Evolutionary conservation across 441 rosid species (phyloP), one percentile per base, ranked within the genome.

Genomic region (Syzygium malaccense): DNA sequence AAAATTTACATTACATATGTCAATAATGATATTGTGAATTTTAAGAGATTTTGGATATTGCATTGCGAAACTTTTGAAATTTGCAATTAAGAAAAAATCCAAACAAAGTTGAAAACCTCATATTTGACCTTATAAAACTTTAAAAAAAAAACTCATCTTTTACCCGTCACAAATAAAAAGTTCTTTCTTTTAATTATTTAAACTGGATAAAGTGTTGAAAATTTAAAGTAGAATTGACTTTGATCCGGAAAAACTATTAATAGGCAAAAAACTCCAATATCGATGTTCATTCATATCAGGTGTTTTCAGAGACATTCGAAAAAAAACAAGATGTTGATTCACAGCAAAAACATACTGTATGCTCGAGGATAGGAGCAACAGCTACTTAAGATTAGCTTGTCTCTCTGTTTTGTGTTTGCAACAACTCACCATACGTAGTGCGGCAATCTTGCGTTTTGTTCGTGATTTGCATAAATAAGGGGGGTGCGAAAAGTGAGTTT

Each of bases 211-310:
- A 17, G 79, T 6, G 8, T 68, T 18, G 79, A 68, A 68, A 68
- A 68, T 0, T 33, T 33, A 19, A 5, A 68, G 45, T 5, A 13
- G 20, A 11, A 71, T 37, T 11, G 28, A 20, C 28, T 37, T 71
- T 7, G 14, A 37, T 37, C 15, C 8, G 8, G 8, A 37, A 20
- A 33, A 37, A 37, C 15, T 71, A 71, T 0, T 20, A 5, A 37
- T 0, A 37, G 11, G 83, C n/a, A 14, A 0, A 71, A 11, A 37
- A 37, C 26, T 71, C n/a, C 8, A 71, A 37, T 45, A 37, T 30
- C 6, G 3, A 17, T 30, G 0, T 30, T 8, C 30, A 64, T 8
- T 15, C 0, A 30, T 7, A 0, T 6, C 2, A 2, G 25, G 1
- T 18, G 10, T 55, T 55, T 55, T 55, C 1, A 3, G 25, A 55